These are phyloP conservation scores for Trichoderma hamatum DNA, from an alignment of 2,329 filamentous ascomycete genomes.

Conservation along the genomic window DNA sequence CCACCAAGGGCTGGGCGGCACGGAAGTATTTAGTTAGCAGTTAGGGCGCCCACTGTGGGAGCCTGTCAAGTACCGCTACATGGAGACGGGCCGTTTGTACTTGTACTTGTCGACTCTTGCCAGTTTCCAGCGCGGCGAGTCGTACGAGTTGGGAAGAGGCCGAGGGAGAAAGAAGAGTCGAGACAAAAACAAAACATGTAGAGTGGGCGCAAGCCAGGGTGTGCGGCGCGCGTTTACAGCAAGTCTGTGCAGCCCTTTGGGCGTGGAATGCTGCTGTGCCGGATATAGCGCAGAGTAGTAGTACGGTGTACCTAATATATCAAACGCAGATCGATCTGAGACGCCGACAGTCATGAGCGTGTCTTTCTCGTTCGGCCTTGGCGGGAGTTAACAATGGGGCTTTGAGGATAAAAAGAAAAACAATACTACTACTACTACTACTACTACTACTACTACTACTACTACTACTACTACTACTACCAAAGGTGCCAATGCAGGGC, in stretches of 20 bases:
- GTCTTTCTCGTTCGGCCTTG: background rate
- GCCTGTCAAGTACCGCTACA: background rate
- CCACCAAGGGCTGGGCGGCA: background rate
- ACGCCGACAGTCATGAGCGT: background rate
- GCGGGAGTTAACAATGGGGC: constrained; percentile 7
- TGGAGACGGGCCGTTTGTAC: background rate
- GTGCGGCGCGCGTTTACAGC: background rate
- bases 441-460: too few species aligned
- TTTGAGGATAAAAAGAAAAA: background rate
- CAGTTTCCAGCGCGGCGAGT: background rate
- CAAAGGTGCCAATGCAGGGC: background rate
- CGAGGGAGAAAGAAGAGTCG: background rate
- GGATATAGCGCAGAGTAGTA: background rate
- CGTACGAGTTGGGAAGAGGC: constrained; percentile 19
- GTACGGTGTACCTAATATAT: background rate
- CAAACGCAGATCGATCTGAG: background rate
- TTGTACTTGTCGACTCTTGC: background rate
- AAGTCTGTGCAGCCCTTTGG: background rate
- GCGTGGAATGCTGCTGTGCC: background rate
- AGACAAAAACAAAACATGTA: background rate
- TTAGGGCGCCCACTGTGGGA: background rate
- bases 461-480: too few species aligned
- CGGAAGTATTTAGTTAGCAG: too few species aligned
- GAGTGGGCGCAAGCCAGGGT: background rate
- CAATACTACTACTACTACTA: too few species aligned